phyloP scores from a whole-genome alignment of 768 basidiomycete genomes.

The Butyriboletus loyo region DNA sequence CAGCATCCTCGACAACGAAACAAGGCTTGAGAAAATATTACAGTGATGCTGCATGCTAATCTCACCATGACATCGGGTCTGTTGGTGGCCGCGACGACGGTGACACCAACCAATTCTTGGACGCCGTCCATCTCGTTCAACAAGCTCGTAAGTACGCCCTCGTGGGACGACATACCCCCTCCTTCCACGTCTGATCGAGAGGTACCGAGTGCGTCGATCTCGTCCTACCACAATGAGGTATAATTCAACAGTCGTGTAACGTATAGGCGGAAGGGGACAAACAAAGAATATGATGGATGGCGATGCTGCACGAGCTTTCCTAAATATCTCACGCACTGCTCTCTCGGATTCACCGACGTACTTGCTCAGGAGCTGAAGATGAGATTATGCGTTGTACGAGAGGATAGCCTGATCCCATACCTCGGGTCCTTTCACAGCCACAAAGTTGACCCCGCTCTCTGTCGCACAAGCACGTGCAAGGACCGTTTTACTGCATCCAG shows the following conservation, averaged over 20 bases:
- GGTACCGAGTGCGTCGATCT: slow-evolving; percentile 90
- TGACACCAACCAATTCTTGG: slow-evolving; percentile 92
- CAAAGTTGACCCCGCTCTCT: slow-evolving; percentile 92
- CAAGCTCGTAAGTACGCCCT: slow-evolving; percentile 89
- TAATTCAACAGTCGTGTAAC: not conserved
- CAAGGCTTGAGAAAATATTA: not conserved
- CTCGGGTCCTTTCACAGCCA: slow-evolving; percentile 97
- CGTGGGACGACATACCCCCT: slow-evolving; percentile 59
- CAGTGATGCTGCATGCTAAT: slow-evolving; percentile 8
- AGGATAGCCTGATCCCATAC: slow-evolving; percentile 39
- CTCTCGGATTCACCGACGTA: slow-evolving; percentile 97
- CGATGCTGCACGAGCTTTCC: slow-evolving; percentile 90
- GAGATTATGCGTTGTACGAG: not conserved
- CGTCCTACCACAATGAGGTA: slow-evolving; percentile 62
- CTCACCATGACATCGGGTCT: slow-evolving; percentile 87
- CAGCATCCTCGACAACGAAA: slow-evolving; percentile 66
- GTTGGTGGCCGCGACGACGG: slow-evolving; percentile 94
- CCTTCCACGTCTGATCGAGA: slow-evolving; percentile 59
- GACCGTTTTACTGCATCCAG: slow-evolving; percentile 96
- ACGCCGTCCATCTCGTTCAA: slow-evolving; percentile 99
- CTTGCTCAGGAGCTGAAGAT: slow-evolving; percentile 83
- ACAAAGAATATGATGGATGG: slow-evolving; percentile 98
- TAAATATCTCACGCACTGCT: slow-evolving; percentile 91
- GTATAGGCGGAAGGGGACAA: slow-evolving; percentile 24
- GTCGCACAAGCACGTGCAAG: slow-evolving; percentile 89